Evolutionary conservation across 352 stramenopile species (phyloP).

Genomic region (Pythium phragmiticola): DNA sequence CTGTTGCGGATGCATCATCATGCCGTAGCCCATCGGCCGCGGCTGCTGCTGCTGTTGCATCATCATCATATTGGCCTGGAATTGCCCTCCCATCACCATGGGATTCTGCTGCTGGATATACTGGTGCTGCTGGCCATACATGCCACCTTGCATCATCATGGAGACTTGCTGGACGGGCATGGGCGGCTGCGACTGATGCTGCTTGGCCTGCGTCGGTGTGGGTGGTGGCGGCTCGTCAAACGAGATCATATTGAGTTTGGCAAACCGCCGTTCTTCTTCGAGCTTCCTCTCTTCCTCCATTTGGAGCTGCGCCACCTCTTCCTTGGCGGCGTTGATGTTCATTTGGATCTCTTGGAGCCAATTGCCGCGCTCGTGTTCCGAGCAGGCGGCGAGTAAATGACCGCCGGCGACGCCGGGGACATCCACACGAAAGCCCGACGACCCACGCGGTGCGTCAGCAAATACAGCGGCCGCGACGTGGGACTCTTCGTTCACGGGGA

Average conservation of each 20-base stretch:
- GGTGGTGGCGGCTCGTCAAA: constrained; percentile 47
- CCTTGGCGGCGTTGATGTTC: constrained; percentile 45
- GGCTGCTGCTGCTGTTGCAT: constrained; percentile 5
- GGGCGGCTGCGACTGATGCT: constrained; percentile 26
- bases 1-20: constrained; percentile 13
- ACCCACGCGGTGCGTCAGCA: constrained; percentile 45
- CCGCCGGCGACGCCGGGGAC: constrained; percentile 59
- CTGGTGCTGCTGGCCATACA: constrained; percentile 11
- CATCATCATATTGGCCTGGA: constrained; percentile 8
- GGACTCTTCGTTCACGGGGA: constrained; percentile 68
- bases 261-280: constrained; percentile 59
- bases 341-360: constrained; percentile 81
- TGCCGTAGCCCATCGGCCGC: background rate
- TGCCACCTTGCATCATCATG: constrained; percentile 9
- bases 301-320: constrained; percentile 39
- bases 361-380: constrained; percentile 70
- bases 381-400: constrained; percentile 53
- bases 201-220: constrained; percentile 12
- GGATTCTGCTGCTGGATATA: background rate
- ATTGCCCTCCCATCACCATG: constrained; percentile 3
- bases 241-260: constrained; percentile 78
- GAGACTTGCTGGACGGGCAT: constrained; percentile 16
- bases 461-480: constrained; percentile 44
- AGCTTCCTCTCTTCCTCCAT: constrained; percentile 54
- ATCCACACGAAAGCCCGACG: constrained; percentile 63